Base-by-base conservation (phyloP, 169 alveolate genomes). In the Plasmodium knowlesi region DNA sequence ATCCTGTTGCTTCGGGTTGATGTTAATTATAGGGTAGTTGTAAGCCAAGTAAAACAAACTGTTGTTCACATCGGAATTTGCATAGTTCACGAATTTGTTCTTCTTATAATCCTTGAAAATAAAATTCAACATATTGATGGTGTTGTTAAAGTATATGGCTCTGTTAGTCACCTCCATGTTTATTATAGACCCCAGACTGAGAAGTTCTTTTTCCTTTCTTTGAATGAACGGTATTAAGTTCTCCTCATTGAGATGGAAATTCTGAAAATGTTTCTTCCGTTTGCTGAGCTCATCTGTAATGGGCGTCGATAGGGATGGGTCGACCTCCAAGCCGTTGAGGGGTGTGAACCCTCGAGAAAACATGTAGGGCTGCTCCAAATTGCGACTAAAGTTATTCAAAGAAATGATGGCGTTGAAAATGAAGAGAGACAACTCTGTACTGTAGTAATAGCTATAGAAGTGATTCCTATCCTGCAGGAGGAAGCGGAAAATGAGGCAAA, bases 321-420 rank as follows among this genome's bases (percentile, higher is more conserved):
- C 81, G 8, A 14, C 57, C 22, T 22, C 39, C 14, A 41, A 86
- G 39, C 67, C 67, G 46, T 88, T 54, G 22, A 89, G 32, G 34
- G 37, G 19, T 1, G 94, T 89, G 22, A 41, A 89, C 5, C 53
- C 50, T 6, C 43, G 16, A 2, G 94, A 89, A 34, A 89, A 79
- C 10, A 89, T 6, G 16, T 79, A 6, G 0, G 88, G 74, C 32
- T 89, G 37, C 14, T 78, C 53, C 82, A 79, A 28, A 34, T 89
- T 89, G 39, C 67, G 37, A 19, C 76, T 78, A 67, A 89, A 78
- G 32, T 89, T 89, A 10, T 89, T 89, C 53, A 79, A 10, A 1
- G 94, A 89, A 8, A 89, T 89, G 14, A 89, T 89, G 6, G 89
- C 90, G 37, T 89, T 89, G 46, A 89, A 89, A 22, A 89, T 67